Evolutionary conservation across 2,329 filamentous ascomycete genomes (phyloP), one percentile per base, ranked within the genome.

Genomic region (Hirsutella rhossiliensis): DNA sequence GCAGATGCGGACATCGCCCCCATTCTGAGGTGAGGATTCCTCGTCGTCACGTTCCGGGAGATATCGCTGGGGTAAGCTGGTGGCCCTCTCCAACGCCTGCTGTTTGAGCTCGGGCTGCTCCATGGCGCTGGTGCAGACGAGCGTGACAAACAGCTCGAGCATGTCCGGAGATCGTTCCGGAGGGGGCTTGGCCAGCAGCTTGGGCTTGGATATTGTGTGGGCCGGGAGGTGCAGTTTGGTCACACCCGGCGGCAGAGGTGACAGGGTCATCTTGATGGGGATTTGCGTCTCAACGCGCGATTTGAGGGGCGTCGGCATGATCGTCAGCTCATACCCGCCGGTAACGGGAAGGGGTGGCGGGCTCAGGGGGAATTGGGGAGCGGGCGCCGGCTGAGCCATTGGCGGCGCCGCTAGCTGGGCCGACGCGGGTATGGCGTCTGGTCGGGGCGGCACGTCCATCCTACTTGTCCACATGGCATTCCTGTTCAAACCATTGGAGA

Each of bases 281-380:
- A 97, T 96, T 59, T 97, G 92, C 0, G 92, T 97, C 67, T 98
- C 92, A 17, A 97, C 92, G 19, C 92, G 81, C 15, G 89, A 95
- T 63, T 96, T 97, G 45, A 78, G 60, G 5, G 82, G 82, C 4
- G 78, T 84, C 5, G 80, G 78, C 49, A 81, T 72, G 38, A 86
- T 76, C 12, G 72, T 75, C 34, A 86, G 61, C 42, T 65, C 63
- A 42, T 63, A 72, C 17, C 53, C 53, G 27, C 58, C 52, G 17
- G 52, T 56, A 38, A 62, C 64, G 32, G 52, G 58, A 39, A 57
- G 63, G 11, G 54, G 46, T 19, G 50, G 43, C 7, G 51, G 45
- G 19, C 50, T 49, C 11, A 32, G 5, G 2, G 31, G n/a, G 37
- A 55, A 48, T 38, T 56, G 51, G 19, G 58, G 45, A 46, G 60